Evolutionary conservation across 306 rosid species (phyloP).

Genomic region (Albizia julibrissin): DNA sequence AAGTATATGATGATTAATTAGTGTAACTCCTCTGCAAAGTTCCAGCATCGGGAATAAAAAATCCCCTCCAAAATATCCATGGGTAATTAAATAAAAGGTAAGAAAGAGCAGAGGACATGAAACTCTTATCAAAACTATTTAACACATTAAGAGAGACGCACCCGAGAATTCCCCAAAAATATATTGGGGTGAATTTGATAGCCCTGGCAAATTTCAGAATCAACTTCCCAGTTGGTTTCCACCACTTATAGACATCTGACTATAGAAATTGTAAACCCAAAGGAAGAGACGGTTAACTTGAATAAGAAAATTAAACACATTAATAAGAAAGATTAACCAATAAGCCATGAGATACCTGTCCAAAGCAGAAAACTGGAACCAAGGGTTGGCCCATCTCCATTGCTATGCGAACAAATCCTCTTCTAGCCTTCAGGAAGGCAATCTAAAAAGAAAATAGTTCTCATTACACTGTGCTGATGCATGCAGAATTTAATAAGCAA

Average conservation of each 20-base stretch:
- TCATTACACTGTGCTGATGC: neutral
- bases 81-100: neutral
- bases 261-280: slow-evolving; percentile 41
- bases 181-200: slow-evolving; percentile 78
- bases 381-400: slow-evolving; percentile 77
- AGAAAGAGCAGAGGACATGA: neutral
- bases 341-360: slow-evolving; percentile 60
- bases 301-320: slow-evolving; percentile 4
- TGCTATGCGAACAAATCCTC: slow-evolving; percentile 89
- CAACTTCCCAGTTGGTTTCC: slow-evolving; percentile 81
- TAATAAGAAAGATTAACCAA: slow-evolving; percentile 13
- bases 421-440: slow-evolving; percentile 74
- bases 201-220: slow-evolving; percentile 65
- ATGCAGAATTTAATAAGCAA: slow-evolving; percentile 20
- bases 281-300: slow-evolving; percentile 24
- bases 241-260: slow-evolving; percentile 85
- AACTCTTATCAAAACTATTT: neutral
- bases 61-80: neutral
- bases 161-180: slow-evolving; percentile 91
- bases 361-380: slow-evolving; percentile 95
- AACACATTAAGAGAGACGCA: slow-evolving; percentile 39
- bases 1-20: neutral
- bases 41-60: neutral
- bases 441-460: slow-evolving; percentile 46
- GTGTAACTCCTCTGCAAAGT: neutral